Evolutionary conservation across 371 early-diverging fungal species (phyloP).

Genomic region (Thermomucor indicae-seudaticae): DNA sequence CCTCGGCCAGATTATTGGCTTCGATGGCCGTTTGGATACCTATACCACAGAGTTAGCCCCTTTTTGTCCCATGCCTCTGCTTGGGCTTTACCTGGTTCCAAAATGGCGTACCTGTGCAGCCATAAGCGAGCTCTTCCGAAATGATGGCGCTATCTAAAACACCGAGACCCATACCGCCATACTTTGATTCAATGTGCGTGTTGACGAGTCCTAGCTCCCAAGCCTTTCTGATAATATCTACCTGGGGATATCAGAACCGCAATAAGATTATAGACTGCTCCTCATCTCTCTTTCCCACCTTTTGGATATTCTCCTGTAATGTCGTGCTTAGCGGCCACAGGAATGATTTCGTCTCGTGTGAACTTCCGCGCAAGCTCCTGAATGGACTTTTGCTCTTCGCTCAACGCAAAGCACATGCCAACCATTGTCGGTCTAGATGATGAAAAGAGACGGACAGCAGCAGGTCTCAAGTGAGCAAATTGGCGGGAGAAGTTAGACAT

Average conservation of each 20-base stretch:
- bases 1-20: conserved; percentile 93
- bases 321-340: conserved; percentile 93
- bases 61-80: no score
- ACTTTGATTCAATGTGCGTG: conserved; percentile 83
- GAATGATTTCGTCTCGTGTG: conserved; percentile 86
- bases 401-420: conserved; percentile 62
- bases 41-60: neutral
- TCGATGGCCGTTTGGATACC: conserved; percentile 95
- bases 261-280: no score
- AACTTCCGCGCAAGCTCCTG: conserved; percentile 94
- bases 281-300: conserved; percentile 10
- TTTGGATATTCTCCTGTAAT: conserved; percentile 88
- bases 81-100: neutral
- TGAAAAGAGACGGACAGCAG: neutral
- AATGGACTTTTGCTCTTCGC: conserved; percentile 81
- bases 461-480: no score
- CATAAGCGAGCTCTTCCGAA: conserved; percentile 89
- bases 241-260: no score
- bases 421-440: conserved; percentile 4
- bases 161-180: conserved; percentile 86
- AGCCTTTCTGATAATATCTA: conserved; percentile 89
- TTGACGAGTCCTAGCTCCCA: conserved; percentile 96
- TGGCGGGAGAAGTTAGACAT: no score
- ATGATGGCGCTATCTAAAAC: conserved; percentile 79
- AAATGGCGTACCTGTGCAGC: conserved; percentile 73